Evolutionary conservation across 176 grass and related monocot species (phyloP).

Genomic region (Carex myosuroides): DNA sequence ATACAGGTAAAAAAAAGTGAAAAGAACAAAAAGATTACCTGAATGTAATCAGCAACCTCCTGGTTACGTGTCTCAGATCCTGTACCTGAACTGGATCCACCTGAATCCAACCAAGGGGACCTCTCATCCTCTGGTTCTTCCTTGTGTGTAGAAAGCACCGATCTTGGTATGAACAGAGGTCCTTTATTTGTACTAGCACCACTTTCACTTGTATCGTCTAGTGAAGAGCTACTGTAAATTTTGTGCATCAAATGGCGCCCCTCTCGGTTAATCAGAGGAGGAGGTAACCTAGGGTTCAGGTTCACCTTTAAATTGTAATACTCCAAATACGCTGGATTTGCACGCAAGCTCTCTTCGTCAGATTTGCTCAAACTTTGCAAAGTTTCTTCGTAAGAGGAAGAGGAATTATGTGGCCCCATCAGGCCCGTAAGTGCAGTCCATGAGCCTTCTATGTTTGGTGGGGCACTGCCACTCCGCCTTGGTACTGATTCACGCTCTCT

Average conservation of each 20-base stretch:
- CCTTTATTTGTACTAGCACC: constrained; percentile 26
- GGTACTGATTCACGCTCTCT: constrained; percentile 39
- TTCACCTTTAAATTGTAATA: constrained; percentile 93
- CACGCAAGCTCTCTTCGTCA: constrained; percentile 57
- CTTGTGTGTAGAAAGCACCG: constrained; percentile 70
- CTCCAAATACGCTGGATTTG: constrained; percentile 75
- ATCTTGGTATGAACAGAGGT: constrained; percentile 52
- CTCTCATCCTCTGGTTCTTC: constrained; percentile 96
- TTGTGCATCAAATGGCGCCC: constrained; percentile 57
- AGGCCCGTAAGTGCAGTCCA: constrained; percentile 57
- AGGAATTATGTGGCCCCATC: constrained; percentile 33
- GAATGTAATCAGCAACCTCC: constrained; percentile 38
- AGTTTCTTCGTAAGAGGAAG: constrained; percentile 38
- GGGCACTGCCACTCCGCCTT: constrained; percentile 86
- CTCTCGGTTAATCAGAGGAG: constrained; percentile 75
- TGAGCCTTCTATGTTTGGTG: constrained; percentile 95
- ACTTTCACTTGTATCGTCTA: constrained; percentile 33
- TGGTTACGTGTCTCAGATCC: constrained; percentile 24
- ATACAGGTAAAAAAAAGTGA: constrained; percentile 10
- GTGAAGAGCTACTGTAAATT: constrained; percentile 29
- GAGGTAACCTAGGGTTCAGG: constrained; percentile 94
- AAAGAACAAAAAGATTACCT: constrained; percentile 36
- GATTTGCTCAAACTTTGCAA: constrained; percentile 38
- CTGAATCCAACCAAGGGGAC: constrained; percentile 58
- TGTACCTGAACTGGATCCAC: constrained; percentile 20